Percentiles rank a stretch among this genome's conserved stretches.
Conservation (phyloP, 345 rosid species). For the Excoecaria cochinchinensis region DNA sequence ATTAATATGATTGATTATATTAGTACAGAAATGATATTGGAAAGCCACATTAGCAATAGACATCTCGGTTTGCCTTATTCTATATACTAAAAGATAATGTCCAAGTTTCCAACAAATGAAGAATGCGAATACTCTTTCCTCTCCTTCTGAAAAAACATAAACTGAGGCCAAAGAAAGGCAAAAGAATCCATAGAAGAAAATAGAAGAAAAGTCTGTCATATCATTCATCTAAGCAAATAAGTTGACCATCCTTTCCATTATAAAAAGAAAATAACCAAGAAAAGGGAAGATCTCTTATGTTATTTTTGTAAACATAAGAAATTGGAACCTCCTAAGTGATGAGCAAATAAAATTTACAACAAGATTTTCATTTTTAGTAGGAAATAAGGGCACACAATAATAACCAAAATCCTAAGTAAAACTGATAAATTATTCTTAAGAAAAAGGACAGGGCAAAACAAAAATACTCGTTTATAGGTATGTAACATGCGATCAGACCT, state of each 20-base stretch:
- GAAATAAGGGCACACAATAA: background rate
- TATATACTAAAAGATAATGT: background rate
- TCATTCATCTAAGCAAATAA: background rate
- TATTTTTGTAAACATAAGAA: background rate
- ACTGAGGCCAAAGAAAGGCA: background rate
- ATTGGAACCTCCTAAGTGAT: background rate
- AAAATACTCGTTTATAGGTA: background rate
- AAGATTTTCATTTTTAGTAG: background rate
- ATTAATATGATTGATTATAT: background rate
- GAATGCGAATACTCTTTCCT: background rate
- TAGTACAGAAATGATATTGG: background rate
- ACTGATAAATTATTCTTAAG: background rate
- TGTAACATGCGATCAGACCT: conserved; percentile 35
- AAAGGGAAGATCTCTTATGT: background rate
- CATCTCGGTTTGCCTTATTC: background rate
- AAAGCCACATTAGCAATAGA: background rate
- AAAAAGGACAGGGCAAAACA: background rate
- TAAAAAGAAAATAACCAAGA: background rate
- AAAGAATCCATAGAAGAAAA: background rate
- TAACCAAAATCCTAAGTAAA: background rate
- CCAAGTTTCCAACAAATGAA: background rate
- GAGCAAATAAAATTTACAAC: background rate
- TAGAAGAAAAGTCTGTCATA: background rate
- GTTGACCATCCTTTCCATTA: background rate
- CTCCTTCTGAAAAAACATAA: background rate